Percentiles rank a stretch among this genome's conserved stretches.
These are phyloP conservation scores for Dinochytrium kinnereticum DNA, from an alignment of 371 early-diverging fungal genomes.

Conservation along the genomic window DNA sequence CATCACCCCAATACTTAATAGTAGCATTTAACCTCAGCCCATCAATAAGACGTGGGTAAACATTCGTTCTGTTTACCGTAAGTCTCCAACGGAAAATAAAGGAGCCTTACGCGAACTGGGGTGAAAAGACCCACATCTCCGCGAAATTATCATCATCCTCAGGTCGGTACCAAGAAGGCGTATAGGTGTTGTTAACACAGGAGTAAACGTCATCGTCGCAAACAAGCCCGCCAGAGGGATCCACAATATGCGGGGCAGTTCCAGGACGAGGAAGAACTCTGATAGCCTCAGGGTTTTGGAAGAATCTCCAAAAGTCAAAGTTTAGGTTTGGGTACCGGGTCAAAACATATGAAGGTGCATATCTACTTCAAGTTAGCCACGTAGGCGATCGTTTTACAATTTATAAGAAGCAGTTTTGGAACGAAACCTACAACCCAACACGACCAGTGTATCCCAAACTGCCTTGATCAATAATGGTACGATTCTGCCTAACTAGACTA, in stretches of 20 bases:
- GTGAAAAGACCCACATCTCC: no score
- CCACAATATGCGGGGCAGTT: background rate
- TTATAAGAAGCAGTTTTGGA: background rate
- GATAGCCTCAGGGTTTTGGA: slow-evolving; percentile 22
- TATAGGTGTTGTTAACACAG: slow-evolving; percentile 23
- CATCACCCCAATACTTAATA: slow-evolving; percentile 26
- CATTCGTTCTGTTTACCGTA: no score
- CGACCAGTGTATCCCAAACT: slow-evolving; percentile 25
- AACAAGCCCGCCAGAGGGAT: background rate
- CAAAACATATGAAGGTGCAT: slow-evolving; percentile 24
- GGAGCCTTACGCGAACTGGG: no score
- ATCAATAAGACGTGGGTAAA: slow-evolving; percentile 28
- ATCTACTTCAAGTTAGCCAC: slow-evolving; percentile 5
- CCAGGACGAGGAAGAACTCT: background rate
- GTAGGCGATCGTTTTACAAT: background rate
- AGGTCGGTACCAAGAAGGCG: background rate
- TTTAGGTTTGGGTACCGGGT: slow-evolving; percentile 2
- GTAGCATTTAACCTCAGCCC: slow-evolving; percentile 29
- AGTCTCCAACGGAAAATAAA: no score
- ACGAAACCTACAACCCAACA: slow-evolving; percentile 18
- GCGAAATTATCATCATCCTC: background rate
- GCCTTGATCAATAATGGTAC: slow-evolving; percentile 21
- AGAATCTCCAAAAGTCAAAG: slow-evolving; percentile 31
- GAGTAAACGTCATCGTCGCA: background rate
- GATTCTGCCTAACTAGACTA: background rate